Base-by-base conservation (phyloP, 352 stramenopile species). In the Pythium folliculosum region DNA sequence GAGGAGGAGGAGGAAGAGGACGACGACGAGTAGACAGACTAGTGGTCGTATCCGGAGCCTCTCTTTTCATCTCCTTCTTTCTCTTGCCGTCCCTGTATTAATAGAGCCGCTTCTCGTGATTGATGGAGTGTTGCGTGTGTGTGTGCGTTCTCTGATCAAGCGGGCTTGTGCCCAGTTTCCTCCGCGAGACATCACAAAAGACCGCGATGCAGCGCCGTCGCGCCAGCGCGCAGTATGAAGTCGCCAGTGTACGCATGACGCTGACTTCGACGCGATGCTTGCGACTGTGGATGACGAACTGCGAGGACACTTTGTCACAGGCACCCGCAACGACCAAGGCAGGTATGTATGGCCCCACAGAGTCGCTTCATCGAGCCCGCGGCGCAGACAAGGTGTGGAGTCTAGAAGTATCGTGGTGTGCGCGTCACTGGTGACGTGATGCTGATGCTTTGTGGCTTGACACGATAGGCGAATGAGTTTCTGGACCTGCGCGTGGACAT, bases 1-100 rank as follows among this genome's bases (percentile, higher is more conserved):
- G 83, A 91, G 50, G 78, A 90, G 25, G 73, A 90, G 0, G 78
- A 89, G 17, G 78, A 88, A 44, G 77, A 81, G 13, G 59, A 69
- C 10, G 54, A 71, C 21, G 77, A 71, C 25, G 77, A 80, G 38
- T 72, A 85, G 63, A 75, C 35, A 10, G 5, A 37, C 7, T 37
- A 30, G 43, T 22, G 25, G 19, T 21, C 50, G 13, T 14, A 13
- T 27, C 48, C 27, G 22, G 8, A 23, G 13, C 27, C 5, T 35
- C 1, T 32, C 32, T 63, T 44, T 27, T 21, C 10, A 9, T 44
- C 19, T 35, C 30, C 47, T 65, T 38, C 40, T 37, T 66, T 16
- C 38, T 1, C 38, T 19, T 45, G 38, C 10, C 16, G 10, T 13
- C 38, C 14, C 27, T 50, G 65, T 71, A 71, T 45, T 63, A 71